phyloP scores from a whole-genome alignment of 495 filamentous ascomycete genomes.

The Xylaria intraflava region DNA sequence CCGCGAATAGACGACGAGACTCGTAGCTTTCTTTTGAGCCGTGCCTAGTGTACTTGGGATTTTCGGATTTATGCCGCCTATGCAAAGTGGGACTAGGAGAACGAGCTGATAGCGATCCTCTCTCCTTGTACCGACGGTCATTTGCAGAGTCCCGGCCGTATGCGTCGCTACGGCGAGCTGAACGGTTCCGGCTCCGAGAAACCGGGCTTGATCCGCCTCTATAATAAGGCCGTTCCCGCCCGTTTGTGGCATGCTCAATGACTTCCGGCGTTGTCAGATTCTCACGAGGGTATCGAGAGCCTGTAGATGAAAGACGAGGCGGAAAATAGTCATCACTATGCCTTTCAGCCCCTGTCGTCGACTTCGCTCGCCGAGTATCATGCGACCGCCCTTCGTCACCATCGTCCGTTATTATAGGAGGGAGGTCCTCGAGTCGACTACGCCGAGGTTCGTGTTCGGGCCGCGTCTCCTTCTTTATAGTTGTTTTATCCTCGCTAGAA shows the following conservation, averaged over 20 bases:
- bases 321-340: conserved; percentile 28
- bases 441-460: conserved; percentile 17
- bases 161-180: conserved; percentile 16
- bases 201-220: conserved; percentile 22
- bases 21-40: conserved; percentile 14
- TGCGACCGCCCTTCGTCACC: conserved; percentile 3
- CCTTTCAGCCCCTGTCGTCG: conserved; percentile 24
- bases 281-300: conserved; percentile 14
- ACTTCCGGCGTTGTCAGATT: conserved; percentile 22
- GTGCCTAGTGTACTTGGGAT: conserved; percentile 12
- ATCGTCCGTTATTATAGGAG: conserved; percentile 23
- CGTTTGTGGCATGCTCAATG: conserved; percentile 29
- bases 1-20: conserved; percentile 9
- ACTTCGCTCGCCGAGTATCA: conserved; percentile 18
- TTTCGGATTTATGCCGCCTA: conserved; percentile 21
- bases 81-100: conserved; percentile 20
- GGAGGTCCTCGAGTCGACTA: conserved; percentile 20
- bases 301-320: conserved; percentile 10
- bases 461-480: conserved; percentile 13
- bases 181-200: conserved; percentile 16
- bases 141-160: conserved; percentile 16
- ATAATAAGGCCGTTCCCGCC: conserved; percentile 37
- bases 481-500: conserved; percentile 17
- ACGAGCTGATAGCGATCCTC: conserved; percentile 5
- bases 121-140: conserved; percentile 22